Evolutionary conservation across 139 green algal genomes (phyloP), one percentile per base, ranked within the genome.

Genomic region (Chlamydomonas sp.): DNA sequence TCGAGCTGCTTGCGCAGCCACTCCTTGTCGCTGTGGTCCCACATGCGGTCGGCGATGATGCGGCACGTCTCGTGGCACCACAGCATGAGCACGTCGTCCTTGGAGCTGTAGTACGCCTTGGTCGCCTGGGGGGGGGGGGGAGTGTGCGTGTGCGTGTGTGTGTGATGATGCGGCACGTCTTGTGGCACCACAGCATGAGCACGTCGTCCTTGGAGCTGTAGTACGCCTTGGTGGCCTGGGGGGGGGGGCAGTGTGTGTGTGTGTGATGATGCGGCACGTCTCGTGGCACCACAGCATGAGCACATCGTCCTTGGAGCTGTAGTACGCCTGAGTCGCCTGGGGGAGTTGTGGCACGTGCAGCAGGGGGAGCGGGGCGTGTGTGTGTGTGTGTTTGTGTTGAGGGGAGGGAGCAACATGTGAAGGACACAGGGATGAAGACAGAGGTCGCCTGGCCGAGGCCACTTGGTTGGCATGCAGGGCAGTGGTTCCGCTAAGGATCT

Each of bases 261-360:
- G n/a, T n/a, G n/a, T n/a, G 68, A 90, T 88, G 58, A 96, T 80
- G 30, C 90, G 84, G 50, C 84, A 82, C 10, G 76, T 85, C 73
- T 96, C 90, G 61, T 96, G 90, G 63, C 76, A 84, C 88, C 87
- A 94, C 35, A 96, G 83, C 77, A 90, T 82, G 70, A 94, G 79
- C 65, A 95, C 80, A 57, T 83, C 80, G 60, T 95, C 89, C 62
- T 83, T 86, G 75, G 63, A 84, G 77, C 92, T 88, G 78, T 90
- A 93, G 77, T 87, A 93, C 1, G 79, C 69, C 75, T 89, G 84
- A 66, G 72, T 88, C 50, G 85, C 87, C 70, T 88, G 77, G 3
- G 29, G 59, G 36, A n/a, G n/a, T n/a, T n/a, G n/a, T n/a, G n/a
- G n/a, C n/a, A n/a, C n/a, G n/a, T n/a, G n/a, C n/a, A n/a, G n/a